Evolutionary conservation across 2,329 filamentous ascomycete species (phyloP), one percentile per base, ranked within the genome.

Genomic region (Aspergillus versicolor): DNA sequence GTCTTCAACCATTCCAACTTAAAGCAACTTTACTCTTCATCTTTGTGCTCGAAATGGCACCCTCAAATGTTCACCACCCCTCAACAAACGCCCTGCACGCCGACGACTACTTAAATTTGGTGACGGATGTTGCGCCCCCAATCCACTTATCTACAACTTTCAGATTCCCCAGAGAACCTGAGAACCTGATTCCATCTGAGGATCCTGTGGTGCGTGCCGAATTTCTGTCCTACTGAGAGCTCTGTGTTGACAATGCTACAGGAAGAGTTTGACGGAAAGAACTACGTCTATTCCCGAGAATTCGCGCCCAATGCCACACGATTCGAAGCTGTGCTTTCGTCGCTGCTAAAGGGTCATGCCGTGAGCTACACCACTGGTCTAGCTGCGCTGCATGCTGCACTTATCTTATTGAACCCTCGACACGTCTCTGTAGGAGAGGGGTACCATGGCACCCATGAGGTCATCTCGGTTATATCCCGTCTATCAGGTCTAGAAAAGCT

Each of bases 371-470:
- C 85, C 22, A 94, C 90, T 3, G 94, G 94, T 2, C 83, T 97
- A 15, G 84, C 90, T 5, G 90, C 92, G 48, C 92, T 97, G 77
- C 90, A 97, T 74, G 92, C 91, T 15, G 79, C 95, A 57, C 81
- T 97, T 3, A 86, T 92, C 12, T 86, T 86, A 65, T 76, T 96
- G 4, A 92, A 95, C 72, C 94, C 94, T 1, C 86, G 86, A 63
- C 87, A 88, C 55, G 84, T 97, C 53, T 88, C 91, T 60, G 91
- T 97, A 59, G 87, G 87, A 32, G 86, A 83, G 6, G 92, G 92
- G 37, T 97, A 97, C 76, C 93, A 97, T 76, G 94, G 94, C 61
- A 95, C 90, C 75, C 91, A 96, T 72, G 91, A 90, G 62, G 90
- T 96, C n/a, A 84, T 97, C 65, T 73, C 24, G 3, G 66, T 97